Base-by-base conservation (phyloP, 768 basidiomycete genomes). In the Candolleomyces aberdarensis region DNA sequence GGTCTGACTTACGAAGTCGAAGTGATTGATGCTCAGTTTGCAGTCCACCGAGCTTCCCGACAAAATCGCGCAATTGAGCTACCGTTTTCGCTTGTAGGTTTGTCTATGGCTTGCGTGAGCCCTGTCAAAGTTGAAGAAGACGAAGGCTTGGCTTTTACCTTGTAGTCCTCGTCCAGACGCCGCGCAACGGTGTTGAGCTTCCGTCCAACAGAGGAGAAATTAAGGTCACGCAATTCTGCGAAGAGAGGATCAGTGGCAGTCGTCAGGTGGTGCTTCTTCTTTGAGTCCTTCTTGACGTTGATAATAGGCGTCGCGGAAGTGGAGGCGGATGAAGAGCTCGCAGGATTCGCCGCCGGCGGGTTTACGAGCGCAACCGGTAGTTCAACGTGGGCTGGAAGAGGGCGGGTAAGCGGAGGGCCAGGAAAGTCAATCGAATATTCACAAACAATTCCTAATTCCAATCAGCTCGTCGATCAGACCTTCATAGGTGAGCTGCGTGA, bases 401-500 rank as follows among this genome's bases (percentile, higher is more conserved):
- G 36, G 13, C n/a, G n/a, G 20, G 54, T 56, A 8, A 56, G 54
- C 13, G 17, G n/a, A 39, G 40, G 54, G 14, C 26, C 14, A 5
- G 40, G 17, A 5, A 40, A n/a, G 15, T n/a, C n/a, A 20, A 43
- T 19, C 52, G 20, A 39, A 10, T 19, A 58, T 26, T 52, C n/a
- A 74, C 88, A 61, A 67, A 94, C 96, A 90, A 68, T 97, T 94
- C 72, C 84, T 90, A 63, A 99, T 88, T 0, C 93, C 91, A 51
- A 97, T 79, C 40, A 94, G 76, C 72, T 99, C 97, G 69, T 98
- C 97, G 39, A 98, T 81, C 52, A 99, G 86, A 19, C 97, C 97
- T 71, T 98, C 91, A 66, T 98, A 98, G 0, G 97, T 99, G 59
- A 98, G 78, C 68, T 98, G 96, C 2, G 97, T 98, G 50, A 96